Conservation (phyloP, 768 basidiomycete species). For the Boletus coccyginus region DNA sequence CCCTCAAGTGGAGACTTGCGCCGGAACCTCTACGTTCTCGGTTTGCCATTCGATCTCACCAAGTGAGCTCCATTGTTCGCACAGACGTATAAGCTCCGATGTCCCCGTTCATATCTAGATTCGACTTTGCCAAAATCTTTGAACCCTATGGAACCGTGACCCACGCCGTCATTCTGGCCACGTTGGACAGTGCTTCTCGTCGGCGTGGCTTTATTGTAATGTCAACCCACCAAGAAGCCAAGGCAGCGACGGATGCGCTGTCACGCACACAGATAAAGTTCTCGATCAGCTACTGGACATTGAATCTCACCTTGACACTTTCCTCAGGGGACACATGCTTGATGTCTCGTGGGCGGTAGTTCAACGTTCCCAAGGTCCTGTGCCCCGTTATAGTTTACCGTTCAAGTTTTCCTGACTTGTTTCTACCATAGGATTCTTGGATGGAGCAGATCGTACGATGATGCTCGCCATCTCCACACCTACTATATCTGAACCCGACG, state of each 20-base stretch:
- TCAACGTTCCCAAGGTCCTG: conserved; percentile 74
- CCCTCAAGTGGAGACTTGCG: conserved; percentile 43
- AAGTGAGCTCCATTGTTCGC: conserved; percentile 46
- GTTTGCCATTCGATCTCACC: conserved; percentile 76
- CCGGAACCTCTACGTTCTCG: conserved; percentile 82
- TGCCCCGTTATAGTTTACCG: neutral
- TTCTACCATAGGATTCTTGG: conserved; percentile 59
- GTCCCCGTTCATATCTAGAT: conserved; percentile 16
- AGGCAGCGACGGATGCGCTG: conserved; percentile 59
- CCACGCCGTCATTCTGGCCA: conserved; percentile 80
- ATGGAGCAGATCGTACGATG: conserved; percentile 75
- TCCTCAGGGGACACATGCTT: conserved; percentile 62
- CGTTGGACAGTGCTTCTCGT: conserved; percentile 79
- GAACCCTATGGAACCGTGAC: conserved; percentile 63
- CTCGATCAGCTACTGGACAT: conserved; percentile 11
- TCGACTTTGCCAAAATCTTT: conserved; percentile 62
- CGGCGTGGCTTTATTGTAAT: conserved; percentile 84
- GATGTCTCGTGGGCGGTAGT: conserved; percentile 89
- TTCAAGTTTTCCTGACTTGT: neutral
- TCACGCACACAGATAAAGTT: conserved; percentile 73
- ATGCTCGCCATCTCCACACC: conserved; percentile 49
- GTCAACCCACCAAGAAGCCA: conserved; percentile 71
- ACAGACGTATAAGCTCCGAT: neutral
- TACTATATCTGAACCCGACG: conserved; percentile 28
- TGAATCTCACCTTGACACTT: conserved; percentile 1